Evolutionary conservation across 2,329 filamentous ascomycete species (phyloP).

Genomic region (Alternaria sp.): DNA sequence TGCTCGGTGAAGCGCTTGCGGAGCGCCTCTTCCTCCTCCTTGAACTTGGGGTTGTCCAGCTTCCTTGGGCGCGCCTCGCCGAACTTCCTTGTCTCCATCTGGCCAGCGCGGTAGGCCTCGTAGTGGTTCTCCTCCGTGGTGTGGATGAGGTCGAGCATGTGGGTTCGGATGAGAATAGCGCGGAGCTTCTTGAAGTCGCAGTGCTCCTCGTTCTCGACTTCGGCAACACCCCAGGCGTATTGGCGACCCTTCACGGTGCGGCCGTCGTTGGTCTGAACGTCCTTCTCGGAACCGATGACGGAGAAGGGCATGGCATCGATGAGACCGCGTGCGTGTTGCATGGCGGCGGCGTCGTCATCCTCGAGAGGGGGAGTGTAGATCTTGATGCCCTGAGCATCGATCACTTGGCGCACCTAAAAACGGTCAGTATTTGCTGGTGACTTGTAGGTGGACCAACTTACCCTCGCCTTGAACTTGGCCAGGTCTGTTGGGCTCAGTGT

Average conservation of each 20-base stretch:
- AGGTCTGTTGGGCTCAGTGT: slow-evolving; percentile 93
- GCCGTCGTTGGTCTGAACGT: slow-evolving; percentile 94
- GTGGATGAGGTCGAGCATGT: slow-evolving; percentile 99
- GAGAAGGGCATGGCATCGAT: slow-evolving; percentile 99
- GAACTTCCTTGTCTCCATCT: slow-evolving; percentile 99
- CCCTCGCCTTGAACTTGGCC: slow-evolving; percentile 92
- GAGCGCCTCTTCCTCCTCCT: slow-evolving; percentile 98
- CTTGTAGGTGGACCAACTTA: slow-evolving; percentile 54
- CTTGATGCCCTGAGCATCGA: slow-evolving; percentile 99
- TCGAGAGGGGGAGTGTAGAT: slow-evolving; percentile 98
- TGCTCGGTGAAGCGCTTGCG: slow-evolving; percentile 99
- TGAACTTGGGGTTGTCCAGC: slow-evolving; percentile 99
- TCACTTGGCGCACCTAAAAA: slow-evolving; percentile 83
- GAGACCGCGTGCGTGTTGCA: slow-evolving; percentile 89
- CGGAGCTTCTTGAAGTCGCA: slow-evolving; percentile 99
- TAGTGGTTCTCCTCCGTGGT: slow-evolving; percentile 99
- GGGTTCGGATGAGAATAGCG: slow-evolving; percentile 96
- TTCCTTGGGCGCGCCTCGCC: slow-evolving; percentile 96
- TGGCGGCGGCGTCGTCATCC: slow-evolving; percentile 96
- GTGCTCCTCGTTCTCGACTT: slow-evolving; percentile 99
- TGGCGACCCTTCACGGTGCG: slow-evolving; percentile 98
- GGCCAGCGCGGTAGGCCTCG: slow-evolving; percentile 97
- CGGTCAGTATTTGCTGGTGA: slow-evolving; percentile 17
- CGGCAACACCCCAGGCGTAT: slow-evolving; percentile 98
- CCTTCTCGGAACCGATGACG: slow-evolving; percentile 98